Base-by-base conservation (phyloP, 164 flowering plant genomes). In the Tetracentron sinense region DNA sequence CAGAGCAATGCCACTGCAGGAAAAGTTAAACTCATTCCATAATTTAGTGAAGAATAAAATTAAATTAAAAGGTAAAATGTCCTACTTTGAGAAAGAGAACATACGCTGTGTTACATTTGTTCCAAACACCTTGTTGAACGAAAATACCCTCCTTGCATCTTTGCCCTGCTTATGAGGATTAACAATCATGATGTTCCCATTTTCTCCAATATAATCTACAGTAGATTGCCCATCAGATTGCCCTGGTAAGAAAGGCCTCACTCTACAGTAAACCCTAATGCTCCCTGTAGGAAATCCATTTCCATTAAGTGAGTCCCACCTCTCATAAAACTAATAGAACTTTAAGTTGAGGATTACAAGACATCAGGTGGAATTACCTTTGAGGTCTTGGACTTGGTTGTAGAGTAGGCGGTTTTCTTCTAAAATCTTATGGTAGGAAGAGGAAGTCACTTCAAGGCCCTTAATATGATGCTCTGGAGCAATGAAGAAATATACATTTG, bases 351-450 rank as follows among this genome's bases (percentile, higher is more conserved):
- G 42, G 22, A 46, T 6, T 38, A 38, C 33, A 27, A 44, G 51
- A 49, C 7, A 57, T 31, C 29, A 56, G 15, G 30, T 58, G 2
- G 38, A 4, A 1, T 57, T 50, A 89, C 97, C 98, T 84, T 86
- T 92, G 6, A 92, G 86, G 63, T 92, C 98, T 66, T 88, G 96
- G 44, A 92, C 90, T 82, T 86, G 88, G 82, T 90, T 90, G 78
- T 82, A 88, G 22, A 92, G 84, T 47, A 30, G 14, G 4, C 96
- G 90, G 46, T 92, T 92, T 74, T 92, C 98, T 59, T 84, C 95
- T 31, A 92, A 65, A 57, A 89, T 82, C 70, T 79, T 82, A 60
- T 88, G 88, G 76, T 92, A 92, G 25, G 88, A 82, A 30, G 83
- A 74, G 23, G 96, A 75, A 22, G 92, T 80, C 20, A 61, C 77